A percentile compares a stretch with the other conserved stretches of the same genome.
Evolutionary conservation across 2,329 filamentous ascomycete species (phyloP).

Genomic region (Botrytis hyacinthi): DNA sequence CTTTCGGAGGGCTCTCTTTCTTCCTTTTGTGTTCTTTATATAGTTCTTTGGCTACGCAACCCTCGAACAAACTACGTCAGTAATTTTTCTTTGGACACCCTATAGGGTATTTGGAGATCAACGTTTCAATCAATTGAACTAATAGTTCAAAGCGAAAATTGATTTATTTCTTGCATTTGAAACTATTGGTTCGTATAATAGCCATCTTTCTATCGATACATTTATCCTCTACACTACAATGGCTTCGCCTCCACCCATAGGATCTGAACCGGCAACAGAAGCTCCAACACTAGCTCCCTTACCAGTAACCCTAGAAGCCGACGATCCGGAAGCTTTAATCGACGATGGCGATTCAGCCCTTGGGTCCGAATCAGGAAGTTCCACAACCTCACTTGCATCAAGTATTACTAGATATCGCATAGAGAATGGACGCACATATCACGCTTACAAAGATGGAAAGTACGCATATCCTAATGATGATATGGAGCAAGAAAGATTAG

Average conservation of each 20-base stretch:
- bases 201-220: neutral
- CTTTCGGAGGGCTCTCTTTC: neutral
- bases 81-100: neutral
- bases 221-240: slow-evolving; percentile 1
- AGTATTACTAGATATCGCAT: slow-evolving; percentile 41
- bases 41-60: neutral
- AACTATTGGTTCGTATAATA: neutral
- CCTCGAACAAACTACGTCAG: slow-evolving; percentile 5
- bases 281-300: neutral
- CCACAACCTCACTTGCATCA: slow-evolving; percentile 31
- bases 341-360: slow-evolving; percentile 12
- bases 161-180: neutral
- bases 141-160: neutral
- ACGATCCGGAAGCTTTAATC: neutral
- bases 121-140: neutral
- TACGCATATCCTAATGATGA: slow-evolving; percentile 54
- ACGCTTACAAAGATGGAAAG: slow-evolving; percentile 34
- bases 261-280: neutral
- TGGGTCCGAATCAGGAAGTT: slow-evolving; percentile 14
- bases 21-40: neutral
- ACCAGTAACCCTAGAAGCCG: slow-evolving; percentile 14
- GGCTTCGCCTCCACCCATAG: neutral
- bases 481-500: slow-evolving; percentile 52
- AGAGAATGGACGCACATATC: slow-evolving; percentile 44
- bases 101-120: neutral